These are phyloP conservation scores for Dictyostelium brefeldianum DNA, from an alignment of 78 protist species.

Conservation along the genomic window DNA sequence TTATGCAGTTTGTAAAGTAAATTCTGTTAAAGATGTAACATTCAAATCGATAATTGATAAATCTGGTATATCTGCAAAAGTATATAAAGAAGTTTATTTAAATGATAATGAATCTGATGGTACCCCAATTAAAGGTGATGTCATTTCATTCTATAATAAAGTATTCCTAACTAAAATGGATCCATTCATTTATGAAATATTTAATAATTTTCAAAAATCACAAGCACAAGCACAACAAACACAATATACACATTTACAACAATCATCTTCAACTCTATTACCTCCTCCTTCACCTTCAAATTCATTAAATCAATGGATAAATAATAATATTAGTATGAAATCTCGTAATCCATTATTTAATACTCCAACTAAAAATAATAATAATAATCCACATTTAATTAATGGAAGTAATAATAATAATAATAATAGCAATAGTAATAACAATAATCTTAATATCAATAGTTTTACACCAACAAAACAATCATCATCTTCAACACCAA, in stretches of 20 bases:
- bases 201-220: neutral
- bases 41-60: conserved; percentile 47
- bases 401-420: neutral
- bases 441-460: neutral
- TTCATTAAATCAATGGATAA: neutral
- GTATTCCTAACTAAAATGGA: conserved; percentile 15
- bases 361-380: conserved; percentile 6
- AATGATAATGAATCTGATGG: neutral
- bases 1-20: conserved; percentile 67
- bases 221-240: conserved; percentile 41
- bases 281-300: neutral
- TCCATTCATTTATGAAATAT: conserved; percentile 5
- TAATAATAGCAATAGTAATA: neutral
- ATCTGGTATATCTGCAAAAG: conserved; percentile 25
- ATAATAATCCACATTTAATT: neutral
- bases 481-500: neutral
- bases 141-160: conserved; percentile 55
- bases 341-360: neutral
- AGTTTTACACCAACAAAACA: neutral
- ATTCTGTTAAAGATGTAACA: neutral
- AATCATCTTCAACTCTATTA: neutral
- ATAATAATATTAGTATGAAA: neutral
- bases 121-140: conserved; percentile 9
- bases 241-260: conserved; percentile 16
- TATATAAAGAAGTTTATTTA: conserved; percentile 46